These are phyloP conservation scores for Rickenella mellea DNA, from an alignment of 768 basidiomycete genomes.

Conservation along the genomic window DNA sequence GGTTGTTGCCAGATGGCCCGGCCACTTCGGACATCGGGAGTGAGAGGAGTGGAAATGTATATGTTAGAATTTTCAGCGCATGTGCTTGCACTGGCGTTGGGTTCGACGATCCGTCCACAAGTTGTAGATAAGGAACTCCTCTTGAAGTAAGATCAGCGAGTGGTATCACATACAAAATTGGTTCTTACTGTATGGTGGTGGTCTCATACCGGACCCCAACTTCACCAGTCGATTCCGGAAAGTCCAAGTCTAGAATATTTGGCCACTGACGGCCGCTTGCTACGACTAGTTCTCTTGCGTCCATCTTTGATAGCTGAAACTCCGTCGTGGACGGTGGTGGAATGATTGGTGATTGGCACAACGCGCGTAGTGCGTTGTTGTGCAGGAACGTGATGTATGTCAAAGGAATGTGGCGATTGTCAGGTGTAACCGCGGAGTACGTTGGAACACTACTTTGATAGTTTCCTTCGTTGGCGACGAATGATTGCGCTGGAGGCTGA, in stretches of 20 bases:
- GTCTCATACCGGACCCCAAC: slow-evolving; percentile 24
- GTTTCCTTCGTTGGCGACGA: not conserved
- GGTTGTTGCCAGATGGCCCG: too few relatives aligned
- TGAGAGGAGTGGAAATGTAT: slow-evolving; percentile 43
- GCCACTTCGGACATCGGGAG: too few relatives aligned
- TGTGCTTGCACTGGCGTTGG: slow-evolving; percentile 56
- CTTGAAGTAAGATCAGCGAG: slow-evolving; percentile 22
- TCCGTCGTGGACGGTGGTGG: not conserved
- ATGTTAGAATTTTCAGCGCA: slow-evolving; percentile 53
- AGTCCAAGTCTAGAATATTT: slow-evolving; percentile 26
- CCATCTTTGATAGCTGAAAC: too few relatives aligned
- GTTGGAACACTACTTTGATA: not conserved
- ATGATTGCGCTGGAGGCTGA: slow-evolving; percentile 2
- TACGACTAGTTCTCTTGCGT: slow-evolving; percentile 20
- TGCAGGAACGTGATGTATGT: slow-evolving; percentile 16
- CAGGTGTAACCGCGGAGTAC: slow-evolving; percentile 5
- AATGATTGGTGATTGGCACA: slow-evolving; percentile 2
- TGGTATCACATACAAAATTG: not conserved
- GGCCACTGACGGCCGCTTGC: slow-evolving; percentile 34
- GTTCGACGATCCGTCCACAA: slow-evolving; percentile 30
- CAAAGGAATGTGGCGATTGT: slow-evolving; percentile 6
- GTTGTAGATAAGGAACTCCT: slow-evolving; percentile 43
- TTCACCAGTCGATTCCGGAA: slow-evolving; percentile 16
- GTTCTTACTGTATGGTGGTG: slow-evolving; percentile 20
- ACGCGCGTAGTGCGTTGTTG: slow-evolving; percentile 15